These are phyloP conservation scores for Cystobasidium onofrii DNA, from an alignment of 768 basidiomycete species.

Conservation along the genomic window DNA sequence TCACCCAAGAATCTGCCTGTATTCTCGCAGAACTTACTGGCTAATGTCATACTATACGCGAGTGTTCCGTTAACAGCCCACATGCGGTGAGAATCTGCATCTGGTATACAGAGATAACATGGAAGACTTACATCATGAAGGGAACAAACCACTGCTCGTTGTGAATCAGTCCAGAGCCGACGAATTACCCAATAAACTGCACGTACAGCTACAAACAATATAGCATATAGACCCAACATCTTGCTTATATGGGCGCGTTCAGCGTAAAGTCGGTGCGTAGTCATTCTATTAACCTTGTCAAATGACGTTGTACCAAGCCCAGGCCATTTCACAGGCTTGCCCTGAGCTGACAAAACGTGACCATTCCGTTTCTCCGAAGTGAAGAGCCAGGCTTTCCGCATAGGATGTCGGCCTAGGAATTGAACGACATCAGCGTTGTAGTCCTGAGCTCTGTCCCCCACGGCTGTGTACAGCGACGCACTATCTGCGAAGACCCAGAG, in stretches of 20 bases:
- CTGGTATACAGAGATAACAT: no score
- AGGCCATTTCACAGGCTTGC: not conserved
- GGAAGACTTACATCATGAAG: not conserved
- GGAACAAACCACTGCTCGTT: slow-evolving; percentile 1
- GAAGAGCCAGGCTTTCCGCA: slow-evolving; percentile 6
- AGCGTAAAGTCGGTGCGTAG: not conserved
- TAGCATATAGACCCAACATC: not conserved
- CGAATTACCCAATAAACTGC: no score
- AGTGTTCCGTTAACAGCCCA: no score
- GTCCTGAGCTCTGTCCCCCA: no score
- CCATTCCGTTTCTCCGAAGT: not conserved
- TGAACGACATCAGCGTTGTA: no score
- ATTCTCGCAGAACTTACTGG: not conserved
- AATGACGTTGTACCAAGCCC: not conserved
- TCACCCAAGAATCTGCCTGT: no score
- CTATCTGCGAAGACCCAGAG: slow-evolving; percentile 2
- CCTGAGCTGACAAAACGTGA: not conserved
- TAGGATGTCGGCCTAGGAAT: slow-evolving; percentile 16
- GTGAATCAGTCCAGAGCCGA: no score
- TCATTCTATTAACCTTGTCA: not conserved
- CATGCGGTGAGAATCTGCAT: no score
- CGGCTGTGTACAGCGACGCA: not conserved
- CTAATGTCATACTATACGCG: not conserved
- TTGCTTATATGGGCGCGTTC: not conserved
- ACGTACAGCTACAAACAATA: not conserved